Percentiles rank a stretch among this genome's conserved stretches.
phyloP scores from a whole-genome alignment of 805 yeast genomes.

The Suhomyces pyralidae region DNA sequence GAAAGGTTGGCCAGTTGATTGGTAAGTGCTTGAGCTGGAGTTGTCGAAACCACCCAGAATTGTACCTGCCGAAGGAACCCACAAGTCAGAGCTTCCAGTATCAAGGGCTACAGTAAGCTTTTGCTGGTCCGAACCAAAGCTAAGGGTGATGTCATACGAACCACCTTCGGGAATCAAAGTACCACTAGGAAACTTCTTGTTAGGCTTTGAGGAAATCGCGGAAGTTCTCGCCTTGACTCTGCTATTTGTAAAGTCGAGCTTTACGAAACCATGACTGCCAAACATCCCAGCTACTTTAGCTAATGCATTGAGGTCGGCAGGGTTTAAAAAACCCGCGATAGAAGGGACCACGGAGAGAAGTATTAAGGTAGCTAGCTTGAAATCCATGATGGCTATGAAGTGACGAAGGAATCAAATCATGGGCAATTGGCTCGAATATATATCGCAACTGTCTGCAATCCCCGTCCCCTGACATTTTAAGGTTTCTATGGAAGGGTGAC shows the following conservation, averaged over 20 bases:
- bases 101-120: background rate
- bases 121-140: background rate
- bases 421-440: background rate
- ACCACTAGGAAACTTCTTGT: background rate
- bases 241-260: background rate
- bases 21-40: constrained; percentile 6
- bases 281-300: too few species aligned
- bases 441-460: background rate
- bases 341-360: background rate
- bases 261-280: background rate
- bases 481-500: background rate
- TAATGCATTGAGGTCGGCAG: background rate
- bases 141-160: background rate
- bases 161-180: background rate
- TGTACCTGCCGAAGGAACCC: background rate
- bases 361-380: background rate
- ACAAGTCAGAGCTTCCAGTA: constrained; percentile 1
- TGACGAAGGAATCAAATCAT: background rate
- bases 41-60: background rate
- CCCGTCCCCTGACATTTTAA: background rate
- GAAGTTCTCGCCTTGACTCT: background rate
- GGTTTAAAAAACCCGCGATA: background rate
- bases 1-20: constrained; percentile 2
- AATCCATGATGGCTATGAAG: background rate
- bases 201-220: background rate